Conservation (phyloP, 2,329 filamentous ascomycete genomes). For the Fusarium abutilonis region DNA sequence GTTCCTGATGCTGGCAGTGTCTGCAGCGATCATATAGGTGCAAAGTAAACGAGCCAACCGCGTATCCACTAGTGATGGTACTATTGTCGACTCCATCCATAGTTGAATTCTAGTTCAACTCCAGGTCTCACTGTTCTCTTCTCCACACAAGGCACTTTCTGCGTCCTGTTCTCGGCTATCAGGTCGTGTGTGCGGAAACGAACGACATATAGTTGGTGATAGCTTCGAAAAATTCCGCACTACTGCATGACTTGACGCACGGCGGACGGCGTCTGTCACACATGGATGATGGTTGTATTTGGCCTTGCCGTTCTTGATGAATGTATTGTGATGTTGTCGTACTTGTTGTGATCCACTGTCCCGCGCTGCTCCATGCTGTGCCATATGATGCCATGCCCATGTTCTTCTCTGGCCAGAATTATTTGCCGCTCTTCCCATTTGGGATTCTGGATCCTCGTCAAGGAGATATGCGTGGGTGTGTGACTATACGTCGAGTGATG, state of each 20-base stretch:
- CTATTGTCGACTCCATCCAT: conserved; percentile 32
- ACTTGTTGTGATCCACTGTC: conserved; percentile 26
- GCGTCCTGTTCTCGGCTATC: conserved; percentile 9
- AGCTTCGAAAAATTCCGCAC: conserved; percentile 34
- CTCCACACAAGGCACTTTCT: conserved; percentile 26
- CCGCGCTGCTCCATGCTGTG: conserved; percentile 28
- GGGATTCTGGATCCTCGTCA: conserved; percentile 25
- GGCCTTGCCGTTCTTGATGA: conserved; percentile 28
- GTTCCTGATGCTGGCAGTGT: conserved; percentile 37
- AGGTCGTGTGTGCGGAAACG: conserved; percentile 27
- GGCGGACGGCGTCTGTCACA: conserved; percentile 33
- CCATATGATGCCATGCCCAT: conserved; percentile 35
- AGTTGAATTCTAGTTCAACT: conserved; percentile 22
- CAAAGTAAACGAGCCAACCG: conserved; percentile 27
- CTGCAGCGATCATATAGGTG: conserved; percentile 20
- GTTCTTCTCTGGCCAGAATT: conserved; percentile 1
- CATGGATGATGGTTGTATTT: conserved; percentile 34
- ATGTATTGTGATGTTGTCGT: conserved; percentile 23
- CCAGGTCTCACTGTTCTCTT: conserved; percentile 18
- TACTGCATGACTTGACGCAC: conserved; percentile 40
- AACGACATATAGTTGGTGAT: conserved; percentile 27
- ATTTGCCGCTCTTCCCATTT: conserved; percentile 33
- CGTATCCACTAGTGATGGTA: conserved; percentile 20
- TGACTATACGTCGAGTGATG: conserved; percentile 22
- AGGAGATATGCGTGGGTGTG: conserved; percentile 27